Evolutionary conservation across 257 asterid genomes (phyloP).

Genomic region (Solanum medicagineum): DNA sequence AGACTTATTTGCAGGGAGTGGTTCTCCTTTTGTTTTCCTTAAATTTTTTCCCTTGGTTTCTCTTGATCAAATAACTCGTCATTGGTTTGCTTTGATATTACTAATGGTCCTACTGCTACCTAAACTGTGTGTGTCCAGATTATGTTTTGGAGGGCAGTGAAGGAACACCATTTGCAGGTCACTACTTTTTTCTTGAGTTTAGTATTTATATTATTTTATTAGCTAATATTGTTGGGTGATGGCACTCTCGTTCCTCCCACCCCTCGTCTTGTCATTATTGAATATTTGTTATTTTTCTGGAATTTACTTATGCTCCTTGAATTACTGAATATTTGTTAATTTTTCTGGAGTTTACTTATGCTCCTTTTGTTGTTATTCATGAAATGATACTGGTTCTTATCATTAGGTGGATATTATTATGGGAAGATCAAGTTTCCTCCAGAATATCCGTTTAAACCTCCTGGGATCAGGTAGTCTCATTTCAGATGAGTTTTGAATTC

Average conservation of each 20-base stretch:
- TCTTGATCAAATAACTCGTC: not conserved
- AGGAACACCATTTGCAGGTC: conserved; percentile 99
- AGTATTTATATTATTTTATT: not conserved
- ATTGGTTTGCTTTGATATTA: conserved; percentile 15
- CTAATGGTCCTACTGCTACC: not conserved
- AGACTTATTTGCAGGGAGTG: not conserved
- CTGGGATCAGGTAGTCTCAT: conserved; percentile 62
- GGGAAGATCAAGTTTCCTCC: conserved; percentile 97
- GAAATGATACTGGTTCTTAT: not conserved
- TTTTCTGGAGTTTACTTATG: not conserved
- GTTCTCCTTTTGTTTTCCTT: not conserved
- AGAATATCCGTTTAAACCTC: conserved; percentile 93
- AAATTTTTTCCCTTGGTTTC: not conserved
- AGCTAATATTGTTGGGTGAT: not conserved
- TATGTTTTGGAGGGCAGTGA: conserved; percentile 99
- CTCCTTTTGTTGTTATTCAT: not conserved
- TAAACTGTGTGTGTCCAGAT: conserved; percentile 38
- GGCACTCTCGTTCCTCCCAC: not conserved
- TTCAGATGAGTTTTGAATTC: not conserved
- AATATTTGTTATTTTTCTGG: not conserved
- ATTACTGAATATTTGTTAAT: not conserved
- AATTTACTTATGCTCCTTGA: not conserved
- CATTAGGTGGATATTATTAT: conserved; percentile 83
- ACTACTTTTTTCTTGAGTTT: conserved; percentile 5
- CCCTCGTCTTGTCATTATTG: not conserved